Percentiles rank a stretch among this genome's conserved stretches.
Conservation (phyloP, 2,329 filamentous ascomycete genomes). For the Botrytis medusae region DNA sequence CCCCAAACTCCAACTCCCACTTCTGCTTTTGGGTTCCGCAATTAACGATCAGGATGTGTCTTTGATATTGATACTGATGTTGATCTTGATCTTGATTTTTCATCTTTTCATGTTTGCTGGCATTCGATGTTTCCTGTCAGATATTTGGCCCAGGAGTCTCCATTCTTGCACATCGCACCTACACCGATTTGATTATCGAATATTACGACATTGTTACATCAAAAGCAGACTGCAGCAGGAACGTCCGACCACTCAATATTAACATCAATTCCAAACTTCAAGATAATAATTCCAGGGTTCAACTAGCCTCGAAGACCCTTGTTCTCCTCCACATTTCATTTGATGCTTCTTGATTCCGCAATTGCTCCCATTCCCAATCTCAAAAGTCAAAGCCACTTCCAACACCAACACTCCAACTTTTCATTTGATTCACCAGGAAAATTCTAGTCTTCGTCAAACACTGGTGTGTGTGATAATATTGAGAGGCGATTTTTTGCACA, state of each 20-base stretch:
- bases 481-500: neutral
- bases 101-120: neutral
- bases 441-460: neutral
- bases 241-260: constrained; percentile 8
- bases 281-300: neutral
- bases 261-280: neutral
- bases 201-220: neutral
- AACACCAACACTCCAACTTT: constrained; percentile 8
- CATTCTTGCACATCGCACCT: neutral
- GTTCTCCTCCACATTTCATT: constrained; percentile 13
- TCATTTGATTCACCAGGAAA: neutral
- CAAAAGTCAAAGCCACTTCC: constrained; percentile 1
- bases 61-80: neutral
- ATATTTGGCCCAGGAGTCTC: neutral
- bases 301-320: constrained; percentile 9
- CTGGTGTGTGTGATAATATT: neutral
- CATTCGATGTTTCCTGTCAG: neutral
- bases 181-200: neutral
- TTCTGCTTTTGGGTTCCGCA: neutral
- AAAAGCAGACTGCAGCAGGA: constrained; percentile 5
- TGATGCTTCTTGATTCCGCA: neutral
- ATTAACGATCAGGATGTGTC: neutral
- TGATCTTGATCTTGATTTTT: neutral
- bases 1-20: neutral
- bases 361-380: neutral